Evolutionary conservation across 2,329 filamentous ascomycete genomes (phyloP), one percentile per base, ranked within the genome.

Genomic region (Fusarium luffae): DNA sequence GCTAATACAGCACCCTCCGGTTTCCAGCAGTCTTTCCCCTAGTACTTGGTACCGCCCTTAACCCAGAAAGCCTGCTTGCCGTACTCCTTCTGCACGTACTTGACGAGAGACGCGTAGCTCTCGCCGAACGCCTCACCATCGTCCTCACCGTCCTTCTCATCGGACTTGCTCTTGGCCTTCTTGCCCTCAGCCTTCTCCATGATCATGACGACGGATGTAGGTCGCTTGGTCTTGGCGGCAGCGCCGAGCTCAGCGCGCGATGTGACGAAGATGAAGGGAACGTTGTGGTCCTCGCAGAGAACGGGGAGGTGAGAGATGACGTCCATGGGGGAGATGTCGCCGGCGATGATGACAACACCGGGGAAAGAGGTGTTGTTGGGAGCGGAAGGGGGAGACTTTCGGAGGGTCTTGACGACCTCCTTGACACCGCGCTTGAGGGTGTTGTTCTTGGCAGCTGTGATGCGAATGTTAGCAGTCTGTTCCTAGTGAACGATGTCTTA

Each of bases 271-370:
- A 99, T 89, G 84, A 98, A 99, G 34, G 96, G 96, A 65, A 98
- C 93, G 82, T 93, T 93, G 87, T 98, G 94, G 84, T 98, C 95
- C 85, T 99, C 96, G 87, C 96, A 98, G 62, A 98, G 91, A 61
- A 99, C 93, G 76, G 96, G 96, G 72, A 99, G 93, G 84, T 99
- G 96, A 65, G 93, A 96, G 84, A 99, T 98, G 80, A 99, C 96
- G 82, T 99, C 96, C 90, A 96, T 95, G 72, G 96, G 96, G 55
- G 93, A 97, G 85, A 99, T 98, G 82, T 99, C 96, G 75, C 93
- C 96, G 37, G 96, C 96, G 74, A 99, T 93, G 80, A 99, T 86
- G 76, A 98, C 93, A 73, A 99, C 87, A 72, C 90, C 87, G 46
- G 92, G 90, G 77, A 90, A 85, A 56, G 87, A 80, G 54, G 87